Percentiles rank a stretch among this genome's conserved stretches.
Conservation (phyloP, 805 yeast species). For the Grigorovia humatica region DNA sequence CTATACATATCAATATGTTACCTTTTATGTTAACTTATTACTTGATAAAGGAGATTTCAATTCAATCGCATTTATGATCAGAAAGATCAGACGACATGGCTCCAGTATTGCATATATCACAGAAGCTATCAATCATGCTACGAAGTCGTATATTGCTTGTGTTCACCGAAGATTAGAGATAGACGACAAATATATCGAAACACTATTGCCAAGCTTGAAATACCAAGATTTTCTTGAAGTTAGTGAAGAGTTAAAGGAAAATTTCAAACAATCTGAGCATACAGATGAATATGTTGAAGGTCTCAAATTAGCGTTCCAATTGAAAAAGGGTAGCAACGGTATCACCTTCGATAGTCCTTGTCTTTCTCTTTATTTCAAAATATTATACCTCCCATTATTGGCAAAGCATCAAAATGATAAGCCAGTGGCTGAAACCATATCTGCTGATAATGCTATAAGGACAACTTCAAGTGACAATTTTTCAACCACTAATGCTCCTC, state of each 20-base stretch:
- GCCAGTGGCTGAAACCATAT: not conserved
- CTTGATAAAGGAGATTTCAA: slow-evolving; percentile 45
- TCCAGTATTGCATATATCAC: slow-evolving; percentile 52
- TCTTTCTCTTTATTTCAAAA: slow-evolving; percentile 22
- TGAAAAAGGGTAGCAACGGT: slow-evolving; percentile 26
- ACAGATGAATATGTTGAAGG: slow-evolving; percentile 14
- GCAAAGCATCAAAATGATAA: not conserved
- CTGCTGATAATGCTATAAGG: not conserved
- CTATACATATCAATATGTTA: slow-evolving; percentile 60
- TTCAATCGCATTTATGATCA: slow-evolving; percentile 49
- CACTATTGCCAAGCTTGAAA: slow-evolving; percentile 17
- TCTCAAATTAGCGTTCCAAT: slow-evolving; percentile 19
- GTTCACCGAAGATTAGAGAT: slow-evolving; percentile 12
- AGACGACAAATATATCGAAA: slow-evolving; percentile 21
- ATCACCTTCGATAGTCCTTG: slow-evolving; percentile 26
- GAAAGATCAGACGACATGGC: slow-evolving; percentile 67
- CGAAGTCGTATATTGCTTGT: slow-evolving; percentile 15
- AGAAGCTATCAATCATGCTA: slow-evolving; percentile 22
- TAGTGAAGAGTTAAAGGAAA: slow-evolving; percentile 14
- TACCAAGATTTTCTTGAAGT: slow-evolving; percentile 17
- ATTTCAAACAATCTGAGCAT: slow-evolving; percentile 12
- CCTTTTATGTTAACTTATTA: slow-evolving; percentile 50
- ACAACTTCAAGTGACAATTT: not conserved
- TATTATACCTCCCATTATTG: slow-evolving; percentile 17
- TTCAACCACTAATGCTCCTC: not conserved